Conservation (phyloP, 306 rosid species). For the Spatholobus suberectus region DNA sequence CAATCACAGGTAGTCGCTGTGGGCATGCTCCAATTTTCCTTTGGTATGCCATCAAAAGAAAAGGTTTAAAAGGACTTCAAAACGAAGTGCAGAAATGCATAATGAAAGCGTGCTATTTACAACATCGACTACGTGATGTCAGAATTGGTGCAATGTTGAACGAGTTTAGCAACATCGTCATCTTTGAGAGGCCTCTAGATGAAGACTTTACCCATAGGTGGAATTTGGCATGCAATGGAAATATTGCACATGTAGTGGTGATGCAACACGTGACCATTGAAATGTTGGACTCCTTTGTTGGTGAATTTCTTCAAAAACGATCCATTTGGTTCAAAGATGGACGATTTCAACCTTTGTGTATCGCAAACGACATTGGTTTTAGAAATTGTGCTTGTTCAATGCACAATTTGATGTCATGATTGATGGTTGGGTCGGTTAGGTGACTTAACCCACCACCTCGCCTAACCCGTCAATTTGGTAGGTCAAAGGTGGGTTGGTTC, state of each 20-base stretch:
- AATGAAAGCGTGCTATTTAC: conserved; percentile 43
- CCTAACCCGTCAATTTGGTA: too few relatives aligned
- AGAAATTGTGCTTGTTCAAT: not conserved
- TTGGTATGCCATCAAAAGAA: conserved; percentile 70
- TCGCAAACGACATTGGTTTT: not conserved
- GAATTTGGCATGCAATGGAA: conserved; percentile 73
- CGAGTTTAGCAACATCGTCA: conserved; percentile 40
- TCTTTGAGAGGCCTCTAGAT: conserved; percentile 67
- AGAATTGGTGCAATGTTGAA: conserved; percentile 20
- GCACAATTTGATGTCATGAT: not conserved
- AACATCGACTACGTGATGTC: not conserved
- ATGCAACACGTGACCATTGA: conserved; percentile 26
- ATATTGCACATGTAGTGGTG: conserved; percentile 53
- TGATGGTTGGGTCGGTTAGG: too few relatives aligned
- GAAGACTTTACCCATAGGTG: conserved; percentile 62
- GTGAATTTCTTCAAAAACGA: not conserved
- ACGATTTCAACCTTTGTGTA: not conserved
- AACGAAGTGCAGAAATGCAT: conserved; percentile 57
- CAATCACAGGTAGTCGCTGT: conserved; percentile 77
- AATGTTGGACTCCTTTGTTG: conserved; percentile 2
- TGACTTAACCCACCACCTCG: too few relatives aligned
- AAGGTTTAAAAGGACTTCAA: conserved; percentile 66
- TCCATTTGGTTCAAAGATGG: not conserved
- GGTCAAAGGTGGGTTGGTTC: too few relatives aligned
- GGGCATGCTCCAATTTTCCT: conserved; percentile 80